Evolutionary conservation across 1,139 yeast genomes (phyloP).

Genomic region (Debaryomyces fabryi): DNA sequence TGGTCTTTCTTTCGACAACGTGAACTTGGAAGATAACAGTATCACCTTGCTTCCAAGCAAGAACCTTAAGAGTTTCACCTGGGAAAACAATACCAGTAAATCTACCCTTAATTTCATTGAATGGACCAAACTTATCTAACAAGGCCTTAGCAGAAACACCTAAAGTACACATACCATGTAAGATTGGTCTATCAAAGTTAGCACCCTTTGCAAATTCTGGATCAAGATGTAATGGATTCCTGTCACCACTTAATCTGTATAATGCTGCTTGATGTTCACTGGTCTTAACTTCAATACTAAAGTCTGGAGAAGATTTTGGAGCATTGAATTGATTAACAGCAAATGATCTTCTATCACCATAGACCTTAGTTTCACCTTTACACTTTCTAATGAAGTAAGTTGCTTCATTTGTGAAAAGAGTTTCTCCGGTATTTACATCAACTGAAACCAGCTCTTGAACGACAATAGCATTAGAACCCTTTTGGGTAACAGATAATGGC

Average conservation of each 20-base stretch:
- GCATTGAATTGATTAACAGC: conserved; percentile 68
- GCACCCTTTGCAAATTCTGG: conserved; percentile 90
- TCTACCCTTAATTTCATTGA: conserved; percentile 85
- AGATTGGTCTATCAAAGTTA: conserved; percentile 81
- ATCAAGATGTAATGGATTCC: conserved; percentile 94
- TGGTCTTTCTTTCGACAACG: conserved; percentile 75
- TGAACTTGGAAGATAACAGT: conserved; percentile 80
- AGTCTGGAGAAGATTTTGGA: conserved; percentile 71
- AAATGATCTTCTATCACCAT: conserved; percentile 53
- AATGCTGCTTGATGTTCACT: conserved; percentile 80
- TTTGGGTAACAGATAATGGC: conserved; percentile 79
- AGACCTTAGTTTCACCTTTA: conserved; percentile 59
- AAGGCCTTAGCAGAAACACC: conserved; percentile 81
- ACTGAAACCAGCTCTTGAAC: conserved; percentile 63
- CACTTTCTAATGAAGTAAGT: conserved; percentile 88
- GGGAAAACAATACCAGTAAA: conserved; percentile 94
- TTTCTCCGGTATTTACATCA: conserved; percentile 71
- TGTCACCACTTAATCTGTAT: conserved; percentile 91
- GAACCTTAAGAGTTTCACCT: conserved; percentile 85
- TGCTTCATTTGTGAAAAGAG: conserved; percentile 78
- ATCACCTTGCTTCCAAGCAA: conserved; percentile 80
- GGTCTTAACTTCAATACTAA: conserved; percentile 61
- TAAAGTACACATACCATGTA: conserved; percentile 90
- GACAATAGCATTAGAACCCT: conserved; percentile 85
- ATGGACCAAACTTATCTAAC: conserved; percentile 78